Evolutionary conservation across 148 eudicot species (phyloP).

Genomic region (Chenopodium formosanum): DNA sequence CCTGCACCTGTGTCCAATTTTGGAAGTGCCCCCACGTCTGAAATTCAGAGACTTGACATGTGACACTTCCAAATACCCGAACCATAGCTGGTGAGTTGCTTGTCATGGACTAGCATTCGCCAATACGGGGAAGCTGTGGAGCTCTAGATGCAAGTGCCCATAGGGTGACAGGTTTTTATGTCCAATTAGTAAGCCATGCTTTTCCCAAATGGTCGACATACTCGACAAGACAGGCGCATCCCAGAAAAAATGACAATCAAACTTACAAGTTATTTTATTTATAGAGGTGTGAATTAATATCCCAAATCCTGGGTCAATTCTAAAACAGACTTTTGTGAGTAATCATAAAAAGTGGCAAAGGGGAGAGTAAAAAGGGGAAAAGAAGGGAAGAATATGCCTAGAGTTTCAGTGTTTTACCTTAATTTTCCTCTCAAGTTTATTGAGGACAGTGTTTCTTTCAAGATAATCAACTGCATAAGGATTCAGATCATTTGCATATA

Average conservation of each 20-base stretch:
- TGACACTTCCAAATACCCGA: background rate
- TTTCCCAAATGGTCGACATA: background rate
- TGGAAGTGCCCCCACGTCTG: background rate
- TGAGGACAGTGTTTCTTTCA: constrained; percentile 68
- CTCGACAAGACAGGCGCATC: background rate
- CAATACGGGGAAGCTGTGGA: background rate
- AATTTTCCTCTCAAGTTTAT: constrained; percentile 86
- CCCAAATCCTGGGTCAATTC: background rate
- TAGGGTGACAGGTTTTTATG: background rate
- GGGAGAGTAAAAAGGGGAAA: background rate
- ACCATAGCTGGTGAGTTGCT: background rate
- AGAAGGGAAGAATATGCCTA: background rate
- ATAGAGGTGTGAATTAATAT: background rate
- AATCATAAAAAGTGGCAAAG: background rate
- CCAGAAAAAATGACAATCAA: background rate
- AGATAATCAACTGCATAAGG: constrained; percentile 85
- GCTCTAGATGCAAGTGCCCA: background rate
- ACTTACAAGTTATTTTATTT: background rate
- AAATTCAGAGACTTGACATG: background rate
- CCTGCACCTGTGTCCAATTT: background rate
- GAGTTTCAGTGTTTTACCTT: constrained; percentile 42
- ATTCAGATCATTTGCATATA: constrained; percentile 92
- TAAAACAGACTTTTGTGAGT: background rate
- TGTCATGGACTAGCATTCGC: background rate
- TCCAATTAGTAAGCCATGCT: background rate